Conservation (phyloP, 306 rosid species). For the Leucaena leucocephala region DNA sequence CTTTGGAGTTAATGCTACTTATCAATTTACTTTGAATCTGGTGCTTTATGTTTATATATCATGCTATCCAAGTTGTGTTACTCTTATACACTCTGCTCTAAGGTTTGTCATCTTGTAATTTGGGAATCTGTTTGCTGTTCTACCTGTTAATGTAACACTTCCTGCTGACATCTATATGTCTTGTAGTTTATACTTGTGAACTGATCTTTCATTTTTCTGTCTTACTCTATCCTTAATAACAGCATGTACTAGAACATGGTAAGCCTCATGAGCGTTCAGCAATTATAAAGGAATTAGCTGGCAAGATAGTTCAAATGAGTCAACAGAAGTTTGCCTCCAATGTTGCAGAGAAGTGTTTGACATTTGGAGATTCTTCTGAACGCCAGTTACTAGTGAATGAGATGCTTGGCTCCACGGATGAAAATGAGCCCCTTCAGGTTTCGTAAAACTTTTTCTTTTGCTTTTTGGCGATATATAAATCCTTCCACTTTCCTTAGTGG, state of each 20-base stretch:
- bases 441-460: not conserved
- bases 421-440: constrained; percentile 97
- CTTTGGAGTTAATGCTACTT: not conserved
- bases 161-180: not conserved
- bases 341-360: constrained; percentile 88
- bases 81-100: not conserved
- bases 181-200: not conserved
- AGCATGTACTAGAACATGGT: constrained; percentile 94
- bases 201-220: not conserved
- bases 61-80: not conserved
- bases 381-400: constrained; percentile 82
- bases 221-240: constrained; percentile 25
- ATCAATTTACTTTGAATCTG: not conserved
- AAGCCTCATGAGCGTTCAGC: constrained; percentile 88
- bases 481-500: not conserved
- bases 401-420: constrained; percentile 97
- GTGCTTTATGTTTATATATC: not conserved
- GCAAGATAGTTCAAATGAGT: constrained; percentile 86
- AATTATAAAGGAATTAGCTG: constrained; percentile 89
- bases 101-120: not conserved
- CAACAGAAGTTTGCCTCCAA: constrained; percentile 94
- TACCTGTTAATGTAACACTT: not conserved
- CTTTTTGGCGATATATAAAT: not conserved
- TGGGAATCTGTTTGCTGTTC: not conserved
- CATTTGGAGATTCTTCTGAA: constrained; percentile 84